Base-by-base conservation (phyloP, 2,329 filamentous ascomycete genomes). In the Myriangium duriaei region DNA sequence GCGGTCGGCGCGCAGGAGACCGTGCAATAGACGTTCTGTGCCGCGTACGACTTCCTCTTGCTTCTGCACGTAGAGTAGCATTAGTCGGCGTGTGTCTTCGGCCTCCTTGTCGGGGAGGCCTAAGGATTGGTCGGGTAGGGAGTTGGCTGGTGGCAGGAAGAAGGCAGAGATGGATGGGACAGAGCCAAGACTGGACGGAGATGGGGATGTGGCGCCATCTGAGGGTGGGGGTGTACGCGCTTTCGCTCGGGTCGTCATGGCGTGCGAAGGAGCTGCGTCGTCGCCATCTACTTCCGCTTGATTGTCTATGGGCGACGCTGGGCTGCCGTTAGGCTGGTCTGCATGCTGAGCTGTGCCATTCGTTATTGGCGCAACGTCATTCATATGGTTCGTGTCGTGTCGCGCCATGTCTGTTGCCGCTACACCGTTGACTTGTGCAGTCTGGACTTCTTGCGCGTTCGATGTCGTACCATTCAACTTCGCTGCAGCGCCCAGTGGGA, bases 21-120 rank as follows among this genome's bases (percentile, higher is more conserved):
- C 81, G 35, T 76, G 67, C 44, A 82, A 77, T 34, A 91, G 64
- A 42, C 70, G 72, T 40, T 73, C 70, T 1, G 78, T 71, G 5
- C 80, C 77, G 4, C 82, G 75, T 40, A 81, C 79, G 2, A 88
- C 75, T 55, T 91, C 83, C 51, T 91, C 83, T 53, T 91, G 83
- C 57, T 88, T 88, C 51, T 88, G 83, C 16, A 88, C 76, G 54
- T 84, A 88, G 9, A 83, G 63, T 46, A 84, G 71, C 34, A 91
- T 66, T 12, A 86, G 60, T 41, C 79, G 72, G 42, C 83, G 75
- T 30, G 83, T 76, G 42, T 91, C 81, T 46, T 87, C 81, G 1
- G 84, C 84, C 59, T 91, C 83, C 16, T 66, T 60, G 12, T 76
- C 67, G 1, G 82, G 81, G 2, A 92, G 69, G 2, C 79, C 79